Evolutionary conservation across 768 basidiomycete species (phyloP), one percentile per base, ranked within the genome.

Genomic region (Tephrocybe sp.): DNA sequence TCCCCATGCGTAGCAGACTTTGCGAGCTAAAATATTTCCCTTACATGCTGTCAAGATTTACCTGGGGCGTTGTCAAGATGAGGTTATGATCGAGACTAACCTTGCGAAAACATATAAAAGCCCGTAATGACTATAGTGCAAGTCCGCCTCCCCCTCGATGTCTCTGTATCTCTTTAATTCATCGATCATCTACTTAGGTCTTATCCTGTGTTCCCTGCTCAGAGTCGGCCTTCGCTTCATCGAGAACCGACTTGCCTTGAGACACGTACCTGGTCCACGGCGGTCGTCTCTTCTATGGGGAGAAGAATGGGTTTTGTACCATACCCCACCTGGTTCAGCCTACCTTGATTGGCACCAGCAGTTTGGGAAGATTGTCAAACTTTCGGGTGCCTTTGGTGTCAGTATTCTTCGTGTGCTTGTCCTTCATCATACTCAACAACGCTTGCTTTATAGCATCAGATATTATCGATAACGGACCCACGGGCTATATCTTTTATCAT

Each of bases 301-400:
- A 1, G 76, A 83, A 55, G 83, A 84, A 57, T 79, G 79, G 75
- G 54, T 67, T 13, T 74, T 84, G 11, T 84, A 81, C 55, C 70
- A 74, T 43, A 62, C 63, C n/a, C 25, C 61, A n/a, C 84, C 84
- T 30, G 84, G 84, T 12, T 63, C 66, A 8, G 69, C 70, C 12
- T 83, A 84, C 60, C 49, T 71, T 18, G 63, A 70, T 15, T 86
- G 82, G 82, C 78, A 80, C 46, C 65, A 60, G 24, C 59, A 66
- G 44, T 86, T 74, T 47, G 84, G 83, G 15, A 77, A 73, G 26
- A 69, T 84, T 6, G 71, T 84, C 31, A 73, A 68, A 44, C 82
- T 84, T 54, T 70, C 72, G 5, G 82, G 83, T 13, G 78, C 79
- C 25, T 75, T 81, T 26, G 81, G 83, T 30, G 83, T 42, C 41